Evolutionary conservation across 2,329 filamentous ascomycete species (phyloP).

Genomic region (Macroventuria anomochaeta): DNA sequence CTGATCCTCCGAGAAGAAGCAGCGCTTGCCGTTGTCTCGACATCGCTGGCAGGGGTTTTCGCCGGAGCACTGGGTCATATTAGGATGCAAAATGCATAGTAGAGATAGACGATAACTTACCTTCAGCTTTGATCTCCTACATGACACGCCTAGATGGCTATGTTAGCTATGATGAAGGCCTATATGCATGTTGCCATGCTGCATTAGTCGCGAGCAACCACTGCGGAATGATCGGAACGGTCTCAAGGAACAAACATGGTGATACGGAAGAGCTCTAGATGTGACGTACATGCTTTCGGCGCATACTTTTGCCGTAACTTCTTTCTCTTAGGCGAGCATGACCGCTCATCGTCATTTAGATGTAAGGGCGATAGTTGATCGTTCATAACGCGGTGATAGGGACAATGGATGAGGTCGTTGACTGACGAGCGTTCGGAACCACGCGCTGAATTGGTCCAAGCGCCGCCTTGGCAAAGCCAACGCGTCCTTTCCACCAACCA

Average conservation of each 20-base stretch:
- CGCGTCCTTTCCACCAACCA: background rate
- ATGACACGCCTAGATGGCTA: slow-evolving; percentile 38
- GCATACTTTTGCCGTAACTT: slow-evolving; percentile 47
- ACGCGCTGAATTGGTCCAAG: slow-evolving; percentile 7
- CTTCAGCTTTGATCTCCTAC: slow-evolving; percentile 47
- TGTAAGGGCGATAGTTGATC: slow-evolving; percentile 24
- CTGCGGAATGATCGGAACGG: slow-evolving; percentile 32
- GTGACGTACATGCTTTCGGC: slow-evolving; percentile 44
- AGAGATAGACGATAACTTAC: slow-evolving; percentile 17
- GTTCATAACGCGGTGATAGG: slow-evolving; percentile 32
- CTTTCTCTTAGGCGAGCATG: slow-evolving; percentile 45
- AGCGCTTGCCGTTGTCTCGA: slow-evolving; percentile 43
- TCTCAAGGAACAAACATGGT: background rate
- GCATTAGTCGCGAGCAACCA: slow-evolving; percentile 7
- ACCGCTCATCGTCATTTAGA: slow-evolving; percentile 30
- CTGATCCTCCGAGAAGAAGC: slow-evolving; percentile 49
- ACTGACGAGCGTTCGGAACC: slow-evolving; percentile 10
- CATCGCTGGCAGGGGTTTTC: slow-evolving; percentile 47
- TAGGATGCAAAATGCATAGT: background rate
- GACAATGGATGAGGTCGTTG: slow-evolving; percentile 14
- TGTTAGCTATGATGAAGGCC: slow-evolving; percentile 20
- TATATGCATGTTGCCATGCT: background rate
- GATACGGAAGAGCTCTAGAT: background rate
- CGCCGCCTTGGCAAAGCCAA: slow-evolving; percentile 7
- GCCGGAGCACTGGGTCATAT: slow-evolving; percentile 38